Evolutionary conservation across 2,329 filamentous ascomycete species (phyloP).

Genomic region (Fusarium pilosicola): DNA sequence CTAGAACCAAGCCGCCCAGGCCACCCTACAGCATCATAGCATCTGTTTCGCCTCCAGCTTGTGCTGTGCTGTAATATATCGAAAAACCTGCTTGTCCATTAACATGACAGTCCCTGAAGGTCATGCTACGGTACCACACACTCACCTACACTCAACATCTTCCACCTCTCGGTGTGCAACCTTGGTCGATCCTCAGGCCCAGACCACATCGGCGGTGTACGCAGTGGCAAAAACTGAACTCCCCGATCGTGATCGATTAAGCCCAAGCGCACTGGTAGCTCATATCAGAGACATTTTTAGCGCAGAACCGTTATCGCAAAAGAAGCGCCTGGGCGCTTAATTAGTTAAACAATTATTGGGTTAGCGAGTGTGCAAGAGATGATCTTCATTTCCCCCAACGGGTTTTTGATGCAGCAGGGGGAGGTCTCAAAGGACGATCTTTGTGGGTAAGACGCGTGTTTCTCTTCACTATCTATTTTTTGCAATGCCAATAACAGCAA

Average conservation of each 20-base stretch:
- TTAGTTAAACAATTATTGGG: not conserved
- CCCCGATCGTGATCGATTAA: constrained; percentile 32
- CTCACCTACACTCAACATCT: not conserved
- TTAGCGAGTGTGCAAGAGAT: constrained; percentile 26
- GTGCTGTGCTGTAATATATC: not conserved
- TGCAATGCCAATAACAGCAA: not conserved
- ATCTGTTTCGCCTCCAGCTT: not conserved
- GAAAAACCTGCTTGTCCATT: constrained; percentile 17
- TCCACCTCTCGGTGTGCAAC: constrained; percentile 8
- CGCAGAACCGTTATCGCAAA: constrained; percentile 15
- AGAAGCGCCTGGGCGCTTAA: constrained; percentile 33
- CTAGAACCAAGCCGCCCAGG: not conserved
- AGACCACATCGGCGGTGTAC: not conserved
- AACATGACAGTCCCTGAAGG: constrained; percentile 18
- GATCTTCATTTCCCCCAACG: constrained; percentile 42
- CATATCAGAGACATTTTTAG: constrained; percentile 27
- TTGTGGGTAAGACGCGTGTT: constrained; percentile 38
- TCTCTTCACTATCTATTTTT: constrained; percentile 15
- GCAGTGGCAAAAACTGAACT: constrained; percentile 22
- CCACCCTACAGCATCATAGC: constrained; percentile 9
- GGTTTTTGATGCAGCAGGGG: constrained; percentile 22
- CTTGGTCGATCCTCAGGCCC: constrained; percentile 16
- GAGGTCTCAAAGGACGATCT: constrained; percentile 9
- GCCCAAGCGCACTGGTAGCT: not conserved
- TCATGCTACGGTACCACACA: constrained; percentile 6